Evolutionary conservation across 768 basidiomycete genomes (phyloP).

Genomic region (Clathrus columnatus): DNA sequence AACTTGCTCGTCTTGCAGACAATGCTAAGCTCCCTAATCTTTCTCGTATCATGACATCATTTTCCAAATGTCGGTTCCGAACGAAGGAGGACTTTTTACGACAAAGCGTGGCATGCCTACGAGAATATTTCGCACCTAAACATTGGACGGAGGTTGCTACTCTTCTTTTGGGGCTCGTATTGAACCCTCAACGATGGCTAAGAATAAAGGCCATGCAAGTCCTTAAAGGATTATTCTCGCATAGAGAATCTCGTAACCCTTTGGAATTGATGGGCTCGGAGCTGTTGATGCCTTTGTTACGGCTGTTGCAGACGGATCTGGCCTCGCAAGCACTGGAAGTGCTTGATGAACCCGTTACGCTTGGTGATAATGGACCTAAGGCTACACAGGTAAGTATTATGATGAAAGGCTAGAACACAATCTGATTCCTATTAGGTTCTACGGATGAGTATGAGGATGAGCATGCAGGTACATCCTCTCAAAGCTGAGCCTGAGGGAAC

Average conservation of each 20-base stretch:
- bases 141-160: slow-evolving; percentile 78
- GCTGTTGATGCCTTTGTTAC: slow-evolving; percentile 81
- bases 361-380: slow-evolving; percentile 52
- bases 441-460: slow-evolving; percentile 58
- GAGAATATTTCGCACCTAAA: slow-evolving; percentile 73
- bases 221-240: slow-evolving; percentile 81
- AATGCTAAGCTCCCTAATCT: slow-evolving; percentile 69
- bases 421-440: not conserved
- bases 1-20: slow-evolving; percentile 51
- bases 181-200: slow-evolving; percentile 78
- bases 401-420: not conserved
- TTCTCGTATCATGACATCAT: slow-evolving; percentile 81
- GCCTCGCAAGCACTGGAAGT: slow-evolving; percentile 83
- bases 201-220: slow-evolving; percentile 79
- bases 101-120: slow-evolving; percentile 75
- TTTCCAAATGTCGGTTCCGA: slow-evolving; percentile 78
- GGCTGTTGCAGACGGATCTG: slow-evolving; percentile 81
- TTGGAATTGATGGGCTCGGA: slow-evolving; percentile 75
- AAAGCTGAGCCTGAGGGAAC: slow-evolving; percentile 48
- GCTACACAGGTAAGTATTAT: slow-evolving; percentile 56
- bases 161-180: slow-evolving; percentile 74
- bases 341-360: slow-evolving; percentile 81
- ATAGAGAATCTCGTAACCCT: slow-evolving; percentile 66
- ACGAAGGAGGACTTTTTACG: slow-evolving; percentile 91
- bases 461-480: slow-evolving; percentile 55